These are phyloP conservation scores for Yamadazyma nakazawae DNA, from an alignment of 805 yeast genomes.

Conservation along the genomic window DNA sequence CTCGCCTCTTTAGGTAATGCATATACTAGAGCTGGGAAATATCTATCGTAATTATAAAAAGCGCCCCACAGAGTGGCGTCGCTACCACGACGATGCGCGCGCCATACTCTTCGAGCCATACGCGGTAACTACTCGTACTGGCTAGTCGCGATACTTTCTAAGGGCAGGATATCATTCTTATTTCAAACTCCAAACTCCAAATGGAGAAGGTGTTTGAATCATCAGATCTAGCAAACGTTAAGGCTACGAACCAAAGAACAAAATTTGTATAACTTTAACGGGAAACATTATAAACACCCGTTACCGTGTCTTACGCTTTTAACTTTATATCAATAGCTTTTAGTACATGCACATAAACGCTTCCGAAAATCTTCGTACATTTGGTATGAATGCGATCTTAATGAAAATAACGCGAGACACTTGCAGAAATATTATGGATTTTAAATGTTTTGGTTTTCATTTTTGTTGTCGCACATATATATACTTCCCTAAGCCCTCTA, in stretches of 20 bases:
- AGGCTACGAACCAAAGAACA: too few species aligned
- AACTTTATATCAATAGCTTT: background rate
- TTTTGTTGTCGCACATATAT: conserved; percentile 4
- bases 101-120: background rate
- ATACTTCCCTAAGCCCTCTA: conserved; percentile 1
- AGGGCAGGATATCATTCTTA: background rate
- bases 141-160: background rate
- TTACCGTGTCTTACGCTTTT: background rate
- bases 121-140: background rate
- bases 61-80: background rate
- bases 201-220: conserved; percentile 1
- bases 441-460: conserved; percentile 7
- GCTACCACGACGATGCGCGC: background rate
- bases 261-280: too few species aligned
- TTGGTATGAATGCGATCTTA: conserved; percentile 1
- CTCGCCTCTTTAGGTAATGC: background rate
- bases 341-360: background rate
- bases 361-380: background rate
- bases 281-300: background rate
- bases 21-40: background rate
- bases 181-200: background rate
- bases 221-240: background rate
- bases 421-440: background rate
- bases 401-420: conserved; percentile 8
- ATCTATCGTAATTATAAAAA: background rate